Base-by-base conservation (phyloP, 1,139 yeast genomes). In the Williopsis jadinii region DNA sequence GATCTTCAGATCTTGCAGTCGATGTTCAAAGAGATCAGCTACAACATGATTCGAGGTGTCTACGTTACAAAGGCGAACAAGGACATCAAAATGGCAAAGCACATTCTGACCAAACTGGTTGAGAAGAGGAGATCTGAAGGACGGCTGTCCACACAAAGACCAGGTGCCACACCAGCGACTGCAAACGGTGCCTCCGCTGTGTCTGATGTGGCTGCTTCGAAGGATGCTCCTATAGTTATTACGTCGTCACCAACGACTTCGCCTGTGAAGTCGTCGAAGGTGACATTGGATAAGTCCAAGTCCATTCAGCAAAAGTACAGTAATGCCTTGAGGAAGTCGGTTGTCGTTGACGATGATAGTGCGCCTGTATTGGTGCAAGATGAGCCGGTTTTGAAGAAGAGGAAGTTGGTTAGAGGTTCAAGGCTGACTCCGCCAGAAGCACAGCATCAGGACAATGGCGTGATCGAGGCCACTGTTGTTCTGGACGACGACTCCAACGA, bases 1-100 rank as follows among this genome's bases (percentile, higher is more conserved):
- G 58, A 72, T 63, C 72, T 70, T 56, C 75, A 67, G 42, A 68
- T 71, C 56, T 70, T 75, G 47, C 70, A 66, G 47, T 70, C 67
- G 39, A 56, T 70, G 42, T 77, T 72, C 54, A 70, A 70, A 36
- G 64, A 71, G 37, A 56, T 76, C 19, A 61, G 64, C 15, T 74
- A 70, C 37, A 68, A 76, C 30, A 73, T 77, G 46, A 70, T 82
- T 31, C 72, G 77, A 47, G 77, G 77, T 39, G 83, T 82, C 2
- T 76, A 79, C 54, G 79, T 75, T 39, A 71, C 75, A 30, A 80
- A 78, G 33, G 73, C 76, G 39, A 43, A 43, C 34, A 77, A 79
- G 10, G 73, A 79, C 44, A 58, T 79, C 29, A 67, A 79, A 44
- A 71, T 73, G 39, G 73, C 83, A 11, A 70, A 79, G 29, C 68